A percentile compares a stretch with the other conserved stretches of the same genome.
Evolutionary conservation across 345 rosid genomes (phyloP).

Genomic region (Citrus maxima): DNA sequence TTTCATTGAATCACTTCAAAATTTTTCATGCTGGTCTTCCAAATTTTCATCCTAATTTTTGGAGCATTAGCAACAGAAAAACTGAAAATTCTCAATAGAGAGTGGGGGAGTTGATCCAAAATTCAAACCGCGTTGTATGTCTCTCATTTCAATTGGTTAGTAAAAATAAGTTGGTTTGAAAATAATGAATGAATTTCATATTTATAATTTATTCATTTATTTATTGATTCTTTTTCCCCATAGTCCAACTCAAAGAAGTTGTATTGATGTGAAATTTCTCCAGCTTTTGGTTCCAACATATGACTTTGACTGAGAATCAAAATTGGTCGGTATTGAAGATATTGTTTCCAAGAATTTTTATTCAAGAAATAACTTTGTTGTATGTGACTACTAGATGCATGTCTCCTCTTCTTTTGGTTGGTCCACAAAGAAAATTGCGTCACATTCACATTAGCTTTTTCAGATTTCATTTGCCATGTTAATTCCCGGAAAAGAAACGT

Average conservation of each 20-base stretch:
- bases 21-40: no score
- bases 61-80: no score
- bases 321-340: not conserved
- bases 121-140: no score
- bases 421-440: not conserved
- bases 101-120: no score
- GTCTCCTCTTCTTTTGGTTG: not conserved
- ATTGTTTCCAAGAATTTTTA: not conserved
- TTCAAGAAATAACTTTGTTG: not conserved
- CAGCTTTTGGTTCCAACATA: constrained; percentile 12
- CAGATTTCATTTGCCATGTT: not conserved
- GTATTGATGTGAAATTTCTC: constrained; percentile 15
- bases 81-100: no score
- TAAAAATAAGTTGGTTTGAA: not conserved
- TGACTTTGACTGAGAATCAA: constrained; percentile 6
- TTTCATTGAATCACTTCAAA: no score
- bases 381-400: no score
- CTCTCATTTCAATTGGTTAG: no score
- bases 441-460: constrained; percentile 12
- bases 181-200: not conserved
- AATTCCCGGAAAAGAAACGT: not conserved
- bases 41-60: no score
- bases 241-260: not conserved
- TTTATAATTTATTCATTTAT: not conserved
- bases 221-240: not conserved